Conservation (phyloP, 2,329 filamentous ascomycete species). For the Fusarium aywerte region DNA sequence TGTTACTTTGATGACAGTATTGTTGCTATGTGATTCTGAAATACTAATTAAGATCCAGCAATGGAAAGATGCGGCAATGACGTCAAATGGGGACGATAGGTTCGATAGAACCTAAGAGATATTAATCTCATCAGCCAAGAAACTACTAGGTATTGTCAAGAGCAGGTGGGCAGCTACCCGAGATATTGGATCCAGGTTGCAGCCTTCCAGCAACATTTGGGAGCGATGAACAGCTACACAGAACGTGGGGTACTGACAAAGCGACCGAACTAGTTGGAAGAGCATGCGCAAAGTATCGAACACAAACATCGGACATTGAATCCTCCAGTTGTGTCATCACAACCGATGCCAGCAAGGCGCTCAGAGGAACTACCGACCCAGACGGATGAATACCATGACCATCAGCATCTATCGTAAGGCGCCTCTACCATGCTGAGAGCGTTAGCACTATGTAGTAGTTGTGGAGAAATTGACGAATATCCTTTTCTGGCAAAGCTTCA, state of each 20-base stretch:
- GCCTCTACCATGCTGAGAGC: neutral
- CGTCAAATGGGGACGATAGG: constrained; percentile 10
- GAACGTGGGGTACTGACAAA: neutral
- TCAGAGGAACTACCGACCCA: neutral
- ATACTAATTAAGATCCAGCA: constrained; percentile 21
- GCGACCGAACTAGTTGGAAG: constrained; percentile 3
- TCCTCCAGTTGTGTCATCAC: constrained; percentile 1
- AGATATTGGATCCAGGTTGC: constrained; percentile 3
- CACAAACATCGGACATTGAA: constrained; percentile 22
- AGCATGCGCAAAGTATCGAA: constrained; percentile 13
- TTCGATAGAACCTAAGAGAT: constrained; percentile 20
- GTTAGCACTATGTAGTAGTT: neutral
- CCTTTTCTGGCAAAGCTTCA: constrained; percentile 14
- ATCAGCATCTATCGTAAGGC: neutral
- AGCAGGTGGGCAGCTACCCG: constrained; percentile 5
- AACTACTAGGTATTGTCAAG: neutral
- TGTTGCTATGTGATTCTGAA: constrained; percentile 16
- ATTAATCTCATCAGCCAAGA: constrained; percentile 22
- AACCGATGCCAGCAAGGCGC: neutral
- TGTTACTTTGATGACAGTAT: constrained; percentile 2
- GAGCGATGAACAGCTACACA: neutral
- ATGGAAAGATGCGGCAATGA: constrained; percentile 20
- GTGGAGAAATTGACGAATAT: neutral
- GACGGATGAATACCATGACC: neutral
- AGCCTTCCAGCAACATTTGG: neutral